Conservation (phyloP, 2,329 filamentous ascomycete genomes). For the Scedosporium apiospermum region DNA sequence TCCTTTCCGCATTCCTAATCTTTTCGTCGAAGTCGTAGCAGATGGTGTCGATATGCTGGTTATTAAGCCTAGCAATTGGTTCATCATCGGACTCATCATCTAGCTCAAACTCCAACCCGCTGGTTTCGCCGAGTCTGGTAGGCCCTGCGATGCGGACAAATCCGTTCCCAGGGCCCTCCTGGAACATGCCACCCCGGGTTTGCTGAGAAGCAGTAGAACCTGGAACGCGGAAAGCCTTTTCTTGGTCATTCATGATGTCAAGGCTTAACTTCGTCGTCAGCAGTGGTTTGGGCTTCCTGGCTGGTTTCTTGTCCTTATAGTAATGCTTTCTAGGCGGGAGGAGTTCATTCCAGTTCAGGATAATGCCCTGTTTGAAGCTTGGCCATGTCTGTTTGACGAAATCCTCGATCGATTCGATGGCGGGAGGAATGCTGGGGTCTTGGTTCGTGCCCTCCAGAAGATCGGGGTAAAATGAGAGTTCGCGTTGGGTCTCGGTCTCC, state of each 20-base stretch:
- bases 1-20: constrained; percentile 3
- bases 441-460: constrained; percentile 40
- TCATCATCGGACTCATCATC: constrained; percentile 50
- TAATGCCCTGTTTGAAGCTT: constrained; percentile 63
- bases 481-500: constrained; percentile 10
- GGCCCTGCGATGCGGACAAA: constrained; percentile 31
- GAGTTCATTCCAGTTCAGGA: constrained; percentile 72
- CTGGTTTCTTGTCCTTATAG: constrained; percentile 68
- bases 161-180: constrained; percentile 39
- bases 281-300: constrained; percentile 71
- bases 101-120: constrained; percentile 33
- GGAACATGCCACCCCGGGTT: constrained; percentile 46
- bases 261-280: constrained; percentile 81
- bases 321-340: constrained; percentile 72
- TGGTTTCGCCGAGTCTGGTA: constrained; percentile 25
- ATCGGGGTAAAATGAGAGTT: constrained; percentile 30
- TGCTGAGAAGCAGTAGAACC: not conserved
- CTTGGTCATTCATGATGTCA: constrained; percentile 77
- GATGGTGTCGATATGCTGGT: constrained; percentile 74
- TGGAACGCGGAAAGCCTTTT: constrained; percentile 69
- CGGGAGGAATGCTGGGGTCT: constrained; percentile 55
- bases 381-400: constrained; percentile 74
- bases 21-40: constrained; percentile 34
- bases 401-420: constrained; percentile 64
- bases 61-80: constrained; percentile 61